phyloP scores from a whole-genome alignment of 2,329 filamentous ascomycete species.

The Stemphylium beticola region DNA sequence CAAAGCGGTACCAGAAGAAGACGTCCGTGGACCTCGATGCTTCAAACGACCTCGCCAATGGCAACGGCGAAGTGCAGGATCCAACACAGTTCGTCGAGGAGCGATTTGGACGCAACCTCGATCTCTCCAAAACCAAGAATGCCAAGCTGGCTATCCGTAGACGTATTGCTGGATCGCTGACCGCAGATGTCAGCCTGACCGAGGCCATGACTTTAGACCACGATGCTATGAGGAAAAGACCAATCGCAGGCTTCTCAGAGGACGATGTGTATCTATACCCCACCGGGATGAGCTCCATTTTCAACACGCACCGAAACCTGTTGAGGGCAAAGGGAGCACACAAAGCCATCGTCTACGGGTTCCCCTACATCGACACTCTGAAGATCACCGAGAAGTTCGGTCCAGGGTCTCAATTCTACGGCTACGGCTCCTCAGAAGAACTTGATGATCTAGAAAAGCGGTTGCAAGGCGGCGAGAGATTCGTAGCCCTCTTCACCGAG shows the following conservation, averaged over 20 bases:
- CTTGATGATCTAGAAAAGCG: constrained; percentile 81
- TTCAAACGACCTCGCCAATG: constrained; percentile 21
- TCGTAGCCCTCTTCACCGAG: constrained; percentile 87
- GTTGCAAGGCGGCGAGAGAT: constrained; percentile 74
- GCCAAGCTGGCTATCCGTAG: constrained; percentile 85
- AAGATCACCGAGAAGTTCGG: constrained; percentile 96
- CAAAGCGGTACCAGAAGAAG: constrained; percentile 76
- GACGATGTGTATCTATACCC: constrained; percentile 90
- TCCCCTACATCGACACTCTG: constrained; percentile 94
- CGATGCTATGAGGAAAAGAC: constrained; percentile 45
- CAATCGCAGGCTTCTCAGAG: constrained; percentile 72
- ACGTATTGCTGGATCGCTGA: constrained; percentile 86
- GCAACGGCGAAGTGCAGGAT: constrained; percentile 63
- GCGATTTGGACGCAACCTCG: constrained; percentile 89
- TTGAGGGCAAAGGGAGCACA: constrained; percentile 66
- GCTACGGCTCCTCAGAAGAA: constrained; percentile 76
- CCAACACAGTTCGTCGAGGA: constrained; percentile 87
- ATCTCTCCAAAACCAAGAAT: constrained; percentile 76
- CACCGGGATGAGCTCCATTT: constrained; percentile 94
- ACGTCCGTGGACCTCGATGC: constrained; percentile 57
- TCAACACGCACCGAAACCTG: constrained; percentile 79
- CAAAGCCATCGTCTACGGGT: constrained; percentile 90
- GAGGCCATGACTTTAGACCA: constrained; percentile 63
- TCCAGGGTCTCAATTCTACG: constrained; percentile 86
- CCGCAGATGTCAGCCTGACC: constrained; percentile 70